Evolutionary conservation across 1,139 yeast genomes (phyloP), one percentile per base, ranked within the genome.

Genomic region (Hansenula sp.): DNA sequence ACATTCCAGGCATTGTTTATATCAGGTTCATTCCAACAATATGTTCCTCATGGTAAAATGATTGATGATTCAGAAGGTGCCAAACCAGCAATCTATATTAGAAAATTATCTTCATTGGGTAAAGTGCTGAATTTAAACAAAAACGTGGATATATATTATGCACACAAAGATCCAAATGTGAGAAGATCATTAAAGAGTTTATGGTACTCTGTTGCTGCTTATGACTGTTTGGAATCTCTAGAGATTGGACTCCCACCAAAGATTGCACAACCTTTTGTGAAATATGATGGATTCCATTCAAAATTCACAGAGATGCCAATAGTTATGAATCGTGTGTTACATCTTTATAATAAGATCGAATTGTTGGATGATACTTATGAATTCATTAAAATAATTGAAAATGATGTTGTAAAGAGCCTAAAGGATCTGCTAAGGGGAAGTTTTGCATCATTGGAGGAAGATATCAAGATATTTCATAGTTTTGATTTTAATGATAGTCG

Each of bases 221-320:
- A 37, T 34, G 50, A 45, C 22, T 32, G 33, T 2, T 39, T 43
- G 29, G 47, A 45, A 27, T 39, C 48, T 10, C 41, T 44, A 39
- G 50, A 47, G 20, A 18, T 42, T 26, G 48, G 50, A 7, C 39
- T 42, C 34, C 44, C 45, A 7, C 44, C 50, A 28, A 47, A 47
- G 33, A 37, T 47, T 28, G 44, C 42, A 11, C 21, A n/a, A 6
- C 12, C 22, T 18, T 25, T 25, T 13, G n/a, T 33, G 2, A 16
- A n/a, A 7, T 39, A 40, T 36, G 44, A 41, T n/a, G 39, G 36
- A 2, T 6, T 24, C 3, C 5, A 10, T 8, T 10, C 22, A 2
- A 4, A 14, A n/a, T 25, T 25, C 9, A 17, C 29, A 7, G 28
- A 25, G 8, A 24, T 14, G 3, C 24, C 35, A 17, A 16, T 18